Evolutionary conservation across 345 rosid genomes (phyloP).

Genomic region (Salix koriyanagi): DNA sequence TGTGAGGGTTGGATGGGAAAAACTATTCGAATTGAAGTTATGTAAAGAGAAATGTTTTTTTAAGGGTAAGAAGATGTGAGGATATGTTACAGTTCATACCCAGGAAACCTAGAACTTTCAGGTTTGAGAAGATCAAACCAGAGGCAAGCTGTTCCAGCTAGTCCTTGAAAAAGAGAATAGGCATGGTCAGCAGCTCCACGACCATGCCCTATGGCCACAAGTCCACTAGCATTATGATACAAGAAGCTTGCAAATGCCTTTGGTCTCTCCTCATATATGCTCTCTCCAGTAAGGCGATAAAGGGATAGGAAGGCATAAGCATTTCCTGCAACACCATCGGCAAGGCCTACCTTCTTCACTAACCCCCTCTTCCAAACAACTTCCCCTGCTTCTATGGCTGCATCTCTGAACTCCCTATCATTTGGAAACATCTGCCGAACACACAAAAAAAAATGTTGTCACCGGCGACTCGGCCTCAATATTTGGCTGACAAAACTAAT

Average conservation of each 20-base stretch:
- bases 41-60: no score
- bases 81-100: slow-evolving; percentile 49
- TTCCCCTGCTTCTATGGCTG: slow-evolving; percentile 92
- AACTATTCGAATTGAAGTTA: no score
- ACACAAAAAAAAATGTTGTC: neutral
- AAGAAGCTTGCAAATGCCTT: slow-evolving; percentile 70
- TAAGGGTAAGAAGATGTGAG: no score
- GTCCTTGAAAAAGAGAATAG: slow-evolving; percentile 70
- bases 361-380: slow-evolving; percentile 91
- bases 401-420: slow-evolving; percentile 71
- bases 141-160: slow-evolving; percentile 65
- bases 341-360: slow-evolving; percentile 72
- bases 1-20: no score
- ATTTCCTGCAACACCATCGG: slow-evolving; percentile 77
- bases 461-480: neutral
- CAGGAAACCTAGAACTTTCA: slow-evolving; percentile 62
- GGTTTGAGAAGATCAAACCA: slow-evolving; percentile 65
- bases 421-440: slow-evolving; percentile 46
- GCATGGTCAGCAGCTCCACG: slow-evolving; percentile 30
- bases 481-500: neutral
- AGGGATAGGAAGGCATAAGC: slow-evolving; percentile 83
- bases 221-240: slow-evolving; percentile 40
- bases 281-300: slow-evolving; percentile 65
- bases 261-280: slow-evolving; percentile 66
- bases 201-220: slow-evolving; percentile 10